Conservation (phyloP, 306 rosid species). For the Vigna radiata region DNA sequence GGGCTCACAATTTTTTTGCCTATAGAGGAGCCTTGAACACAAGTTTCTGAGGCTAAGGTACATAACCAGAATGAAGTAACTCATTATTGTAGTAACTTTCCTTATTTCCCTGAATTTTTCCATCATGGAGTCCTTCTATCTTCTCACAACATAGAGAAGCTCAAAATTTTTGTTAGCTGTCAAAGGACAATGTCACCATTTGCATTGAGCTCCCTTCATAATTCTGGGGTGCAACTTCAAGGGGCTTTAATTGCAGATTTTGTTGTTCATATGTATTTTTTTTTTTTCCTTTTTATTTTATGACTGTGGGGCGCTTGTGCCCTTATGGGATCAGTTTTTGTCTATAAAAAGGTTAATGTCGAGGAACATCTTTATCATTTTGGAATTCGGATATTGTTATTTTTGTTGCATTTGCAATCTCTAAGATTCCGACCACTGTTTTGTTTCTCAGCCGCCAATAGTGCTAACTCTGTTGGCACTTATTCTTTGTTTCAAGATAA, state of each 20-base stretch:
- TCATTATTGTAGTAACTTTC: conserved; percentile 29
- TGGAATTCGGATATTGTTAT: not conserved
- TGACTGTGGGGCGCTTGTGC: not conserved
- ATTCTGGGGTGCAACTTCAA: conserved; percentile 25
- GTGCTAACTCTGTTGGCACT: not conserved
- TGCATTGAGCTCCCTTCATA: conserved; percentile 43
- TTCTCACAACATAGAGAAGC: conserved; percentile 45
- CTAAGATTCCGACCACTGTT: not conserved
- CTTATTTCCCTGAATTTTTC: conserved; percentile 37
- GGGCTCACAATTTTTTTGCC: conserved; percentile 54
- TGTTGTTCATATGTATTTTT: conserved; percentile 43
- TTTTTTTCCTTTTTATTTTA: not conserved
- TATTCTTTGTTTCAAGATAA: not conserved
- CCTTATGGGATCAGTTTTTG: conserved; percentile 30
- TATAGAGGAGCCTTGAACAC: conserved; percentile 53
- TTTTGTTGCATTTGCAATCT: not conserved
- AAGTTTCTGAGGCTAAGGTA: conserved; percentile 51
- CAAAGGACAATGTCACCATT: conserved; percentile 42
- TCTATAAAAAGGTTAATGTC: conserved; percentile 16
- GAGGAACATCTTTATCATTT: conserved; percentile 5
- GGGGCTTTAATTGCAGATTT: conserved; percentile 45
- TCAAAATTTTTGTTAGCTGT: conserved; percentile 60
- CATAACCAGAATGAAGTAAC: conserved; percentile 49
- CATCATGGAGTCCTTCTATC: conserved; percentile 47
- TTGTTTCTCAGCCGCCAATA: not conserved